Evolutionary conservation across 1,139 yeast species (phyloP), one percentile per base, ranked within the genome.

Genomic region (Debaryomycetaceae sp.): DNA sequence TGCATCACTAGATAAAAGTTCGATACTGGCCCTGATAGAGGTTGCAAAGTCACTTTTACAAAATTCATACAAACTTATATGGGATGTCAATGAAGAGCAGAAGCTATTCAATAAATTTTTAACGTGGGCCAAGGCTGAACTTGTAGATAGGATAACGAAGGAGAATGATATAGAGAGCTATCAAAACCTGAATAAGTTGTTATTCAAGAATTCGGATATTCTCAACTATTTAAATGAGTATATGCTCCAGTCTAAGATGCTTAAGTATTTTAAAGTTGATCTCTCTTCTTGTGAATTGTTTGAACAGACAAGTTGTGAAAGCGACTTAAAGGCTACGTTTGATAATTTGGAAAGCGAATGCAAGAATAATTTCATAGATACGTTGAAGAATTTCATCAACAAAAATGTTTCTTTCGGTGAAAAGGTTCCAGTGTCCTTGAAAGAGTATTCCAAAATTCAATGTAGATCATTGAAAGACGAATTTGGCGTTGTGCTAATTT

Each of bases 61-160:
- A 43, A 35, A 49, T 9, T 52, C 70, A 3, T 74, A 73, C 50
- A 58, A 58, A 17, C 59, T 67, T 22, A 65, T 79, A 31, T 65
- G 79, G 71, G 70, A 65, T 28, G 48, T 78, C 17, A 75, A 76
- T 48, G 70, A 71, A 29, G 87, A 81, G 44, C 79, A 75, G 45
- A 65, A 66, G 32, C 55, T 68, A 30, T 81, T 79, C 57, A 70
- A 68, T 36, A 65, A 74, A 30, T 81, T 78, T 46, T 56, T 79
- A 14, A 58, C 65, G 4, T 82, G 84, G 83, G 43, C 73, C 11
- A 66, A 67, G 44, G 51, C 49, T 11, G 64, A 61, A 36, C 51
- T 70, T 6, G 55, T 71, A 15, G 75, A 69, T 38, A 60, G 61
- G 33, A 50, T 71, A n/a, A 41, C 60, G 3, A 64, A 61, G 37